Base-by-base conservation (phyloP, 768 basidiomycete genomes). In the Boletus pseudopeckii region DNA sequence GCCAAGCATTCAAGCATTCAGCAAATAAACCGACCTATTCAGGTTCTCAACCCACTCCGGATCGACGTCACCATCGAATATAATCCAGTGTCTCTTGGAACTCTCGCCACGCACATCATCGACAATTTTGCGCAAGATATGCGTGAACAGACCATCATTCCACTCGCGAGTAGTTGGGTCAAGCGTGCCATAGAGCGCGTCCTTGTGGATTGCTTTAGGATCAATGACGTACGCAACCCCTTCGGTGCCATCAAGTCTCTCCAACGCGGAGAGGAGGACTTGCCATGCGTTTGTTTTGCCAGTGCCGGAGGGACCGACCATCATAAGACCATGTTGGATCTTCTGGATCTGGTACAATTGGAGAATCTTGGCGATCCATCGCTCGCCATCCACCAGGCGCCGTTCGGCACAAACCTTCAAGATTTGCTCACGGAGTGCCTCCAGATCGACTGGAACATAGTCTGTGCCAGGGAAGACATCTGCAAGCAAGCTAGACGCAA, bases 31-130 rank as follows among this genome's bases (percentile, higher is more conserved):
- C 80, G 33, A 90, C 97, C 95, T 98, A 74, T 99, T 99, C 72
- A 99, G 72, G 72, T 99, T 99, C 73, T 99, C 97, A 2, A 99
- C 97, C 97, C 97, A 98, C 73, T 99, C 97, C 0, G 96, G 97
- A 77, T 99, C 97, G 40, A 99, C 97, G 63, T 99, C 97, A 53
- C 97, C 97, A 65, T 99, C 97, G 58, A 99, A 99, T 55, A 99
- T 90, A 62, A 99, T 99, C 97, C 96, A 99, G 66, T 98, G 97
- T 32, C 97, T 77, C 75, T 96, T 98, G 17, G 83, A 80, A 68
- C 92, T 97, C 73, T 98, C 97, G 17, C 97, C 97, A 65, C 97
- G 91, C 40, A 98, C 96, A 66, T 98, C 93, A 64, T 99, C 97
- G 46, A 98, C 92, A 57, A 98, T 99, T 72, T 96, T 98, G 48